These are phyloP conservation scores for Nicotiana otophora DNA, from an alignment of 257 asterid species.

Conservation along the genomic window DNA sequence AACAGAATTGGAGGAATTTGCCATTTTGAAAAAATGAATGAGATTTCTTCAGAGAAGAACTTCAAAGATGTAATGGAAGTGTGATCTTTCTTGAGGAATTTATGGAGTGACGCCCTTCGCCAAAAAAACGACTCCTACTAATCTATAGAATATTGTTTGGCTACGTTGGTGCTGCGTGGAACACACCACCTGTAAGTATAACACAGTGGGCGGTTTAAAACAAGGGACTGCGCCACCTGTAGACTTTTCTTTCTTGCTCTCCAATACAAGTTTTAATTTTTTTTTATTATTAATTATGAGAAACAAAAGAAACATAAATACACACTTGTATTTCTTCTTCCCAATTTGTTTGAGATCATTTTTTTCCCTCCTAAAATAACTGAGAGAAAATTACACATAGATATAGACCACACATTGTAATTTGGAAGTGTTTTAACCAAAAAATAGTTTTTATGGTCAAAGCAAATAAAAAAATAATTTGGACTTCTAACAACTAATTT, in stretches of 20 bases:
- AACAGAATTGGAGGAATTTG: constrained; percentile 35
- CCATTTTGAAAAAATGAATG: constrained; percentile 12
- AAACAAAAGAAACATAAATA: too few species aligned
- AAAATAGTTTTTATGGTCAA: too few species aligned
- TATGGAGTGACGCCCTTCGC: not conserved
- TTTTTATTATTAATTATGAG: not conserved
- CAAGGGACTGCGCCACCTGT: not conserved
- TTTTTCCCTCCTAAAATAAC: too few species aligned
- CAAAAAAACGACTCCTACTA: not conserved
- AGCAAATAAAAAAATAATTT: too few species aligned
- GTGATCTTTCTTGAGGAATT: not conserved
- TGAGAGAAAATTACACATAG: too few species aligned
- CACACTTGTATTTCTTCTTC: not conserved
- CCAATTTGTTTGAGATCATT: too few species aligned
- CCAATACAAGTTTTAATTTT: not conserved
- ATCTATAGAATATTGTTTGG: not conserved
- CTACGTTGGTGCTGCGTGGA: not conserved
- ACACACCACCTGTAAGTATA: not conserved
- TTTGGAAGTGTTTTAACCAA: too few species aligned
- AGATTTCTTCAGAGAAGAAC: not conserved
- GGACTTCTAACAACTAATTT: too few species aligned
- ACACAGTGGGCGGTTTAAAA: constrained; percentile 15
- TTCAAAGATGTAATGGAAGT: not conserved
- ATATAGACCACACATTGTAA: too few species aligned
- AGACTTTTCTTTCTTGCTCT: not conserved